phyloP scores from a whole-genome alignment of 768 basidiomycete species.

The Psilocybe cubensis region DNA sequence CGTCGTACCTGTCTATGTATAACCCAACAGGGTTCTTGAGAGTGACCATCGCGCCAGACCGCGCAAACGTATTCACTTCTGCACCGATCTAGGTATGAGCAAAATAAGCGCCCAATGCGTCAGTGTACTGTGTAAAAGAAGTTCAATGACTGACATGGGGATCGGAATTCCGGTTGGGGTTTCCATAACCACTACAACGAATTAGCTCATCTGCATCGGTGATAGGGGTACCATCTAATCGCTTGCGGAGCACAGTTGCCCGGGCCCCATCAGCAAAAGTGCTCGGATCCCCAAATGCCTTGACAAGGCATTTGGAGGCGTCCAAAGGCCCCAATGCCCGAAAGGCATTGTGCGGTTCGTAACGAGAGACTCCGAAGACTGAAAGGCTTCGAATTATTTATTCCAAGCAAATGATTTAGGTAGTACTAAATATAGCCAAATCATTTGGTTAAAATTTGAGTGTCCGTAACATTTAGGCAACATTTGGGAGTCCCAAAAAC shows the following conservation, averaged over 20 bases:
- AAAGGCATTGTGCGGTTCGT: no score
- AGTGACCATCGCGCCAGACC: constrained; percentile 6
- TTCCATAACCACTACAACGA: not conserved
- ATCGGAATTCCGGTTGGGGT: not conserved
- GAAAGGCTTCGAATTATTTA: no score
- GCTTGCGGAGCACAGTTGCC: not conserved
- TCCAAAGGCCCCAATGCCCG: no score
- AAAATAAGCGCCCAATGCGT: not conserved
- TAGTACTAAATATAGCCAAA: no score
- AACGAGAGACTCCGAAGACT: no score
- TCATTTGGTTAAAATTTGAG: no score
- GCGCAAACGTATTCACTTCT: constrained; percentile 7
- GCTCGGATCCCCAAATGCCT: no score
- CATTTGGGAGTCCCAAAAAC: no score
- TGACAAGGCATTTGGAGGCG: no score
- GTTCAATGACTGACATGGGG: not conserved
- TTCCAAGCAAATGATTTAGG: no score
- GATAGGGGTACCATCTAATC: constrained; percentile 1
- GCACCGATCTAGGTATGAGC: constrained; percentile 1
- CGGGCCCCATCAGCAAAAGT: no score
- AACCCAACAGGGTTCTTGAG: constrained; percentile 9
- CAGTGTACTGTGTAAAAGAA: not conserved
- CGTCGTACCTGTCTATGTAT: constrained; percentile 6
- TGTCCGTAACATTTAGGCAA: no score
- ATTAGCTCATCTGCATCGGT: constrained; percentile 3